These are phyloP conservation scores for Amanita rubescens DNA, from an alignment of 768 basidiomycete species.

Conservation along the genomic window DNA sequence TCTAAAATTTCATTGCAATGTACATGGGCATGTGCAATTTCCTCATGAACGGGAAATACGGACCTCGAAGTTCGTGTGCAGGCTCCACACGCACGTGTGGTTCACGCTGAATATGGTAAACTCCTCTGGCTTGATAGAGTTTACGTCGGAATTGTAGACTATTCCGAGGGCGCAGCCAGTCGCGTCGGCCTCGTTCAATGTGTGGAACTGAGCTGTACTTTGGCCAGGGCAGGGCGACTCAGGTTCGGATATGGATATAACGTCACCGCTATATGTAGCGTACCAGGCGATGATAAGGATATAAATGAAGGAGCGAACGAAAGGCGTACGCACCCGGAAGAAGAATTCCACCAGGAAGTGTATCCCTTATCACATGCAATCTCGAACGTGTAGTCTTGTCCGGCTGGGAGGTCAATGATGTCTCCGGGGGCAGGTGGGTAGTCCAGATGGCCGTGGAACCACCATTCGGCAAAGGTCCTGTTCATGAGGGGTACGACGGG, in stretches of 20 bases:
- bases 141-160: neutral
- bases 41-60: no score
- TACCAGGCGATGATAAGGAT: no score
- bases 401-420: slow-evolving; percentile 39
- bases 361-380: slow-evolving; percentile 18
- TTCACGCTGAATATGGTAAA: no score
- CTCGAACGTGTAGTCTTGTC: slow-evolving; percentile 28
- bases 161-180: slow-evolving; percentile 31
- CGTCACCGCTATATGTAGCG: no score
- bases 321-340: neutral
- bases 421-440: slow-evolving; percentile 35
- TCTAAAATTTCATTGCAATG: no score
- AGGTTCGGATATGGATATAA: no score
- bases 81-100: no score
- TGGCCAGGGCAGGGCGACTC: slow-evolving; percentile 29
- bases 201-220: slow-evolving; percentile 27
- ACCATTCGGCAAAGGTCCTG: slow-evolving; percentile 39
- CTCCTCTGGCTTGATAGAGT: neutral
- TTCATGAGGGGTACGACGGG: slow-evolving; percentile 7
- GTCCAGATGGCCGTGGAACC: slow-evolving; percentile 36
- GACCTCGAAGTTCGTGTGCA: no score
- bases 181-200: slow-evolving; percentile 28
- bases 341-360: no score
- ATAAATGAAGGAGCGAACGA: neutral
- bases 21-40: no score